Base-by-base conservation (phyloP, 441 rosid species). In the Manihot esculenta region DNA sequence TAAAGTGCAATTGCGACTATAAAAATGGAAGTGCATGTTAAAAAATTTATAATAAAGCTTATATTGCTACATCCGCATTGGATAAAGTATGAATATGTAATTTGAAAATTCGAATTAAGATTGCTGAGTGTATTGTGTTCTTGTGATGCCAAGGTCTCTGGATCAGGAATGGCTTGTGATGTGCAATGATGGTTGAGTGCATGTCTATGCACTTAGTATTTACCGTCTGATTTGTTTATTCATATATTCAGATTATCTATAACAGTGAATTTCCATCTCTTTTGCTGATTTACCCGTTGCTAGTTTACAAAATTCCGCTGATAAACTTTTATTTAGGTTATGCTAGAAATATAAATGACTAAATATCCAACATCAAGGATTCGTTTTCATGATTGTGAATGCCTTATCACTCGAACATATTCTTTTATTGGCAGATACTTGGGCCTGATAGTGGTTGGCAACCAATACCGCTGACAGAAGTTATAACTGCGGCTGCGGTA, bases 361-460 rank as follows among this genome's bases (percentile, higher is more conserved):
- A 24, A 56, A 50, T 60, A 15, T 45, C 26, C 35, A n/a, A 35
- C 35, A n/a, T 44, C 64, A 54, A 69, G 13, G 48, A 33, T 55
- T 30, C 24, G 9, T 62, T 51, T 51, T 64, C 45, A 15, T 33
- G 38, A 45, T 27, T 58, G 18, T 66, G 24, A 62, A 53, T 12
- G n/a, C 20, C 14, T 13, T 50, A 13, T 27, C 3, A 48, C 67
- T 13, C 9, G 21, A 70, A 53, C 21, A 7, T 17, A 49, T 47
- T 21, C 65, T 63, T 72, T 65, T 27, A 51, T 77, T 68, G 76
- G 65, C 88, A 95, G 97, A 95, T 95, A 72, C 94, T 91, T 10
- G 96, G 96, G 27, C 72, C 92, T 15, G 94, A 84, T 59, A 87
- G 90, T 47, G 98, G 99, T 58, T 95, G 99, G 99, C 96, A 88